These are phyloP conservation scores for Colletotrichum godetiae DNA, from an alignment of 2,329 filamentous ascomycete species.

Conservation along the genomic window DNA sequence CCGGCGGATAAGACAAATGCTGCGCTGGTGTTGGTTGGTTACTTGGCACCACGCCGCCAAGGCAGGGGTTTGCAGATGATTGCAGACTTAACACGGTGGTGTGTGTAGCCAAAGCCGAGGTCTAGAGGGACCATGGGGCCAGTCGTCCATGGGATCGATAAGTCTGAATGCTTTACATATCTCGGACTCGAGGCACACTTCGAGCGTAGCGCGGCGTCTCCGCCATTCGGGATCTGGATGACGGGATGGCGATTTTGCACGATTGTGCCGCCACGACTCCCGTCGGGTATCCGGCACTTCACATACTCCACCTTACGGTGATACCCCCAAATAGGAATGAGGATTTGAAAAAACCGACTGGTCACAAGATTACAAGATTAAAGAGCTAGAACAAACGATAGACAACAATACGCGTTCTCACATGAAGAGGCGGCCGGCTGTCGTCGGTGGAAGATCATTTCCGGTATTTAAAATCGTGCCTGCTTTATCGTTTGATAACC, in stretches of 20 bases:
- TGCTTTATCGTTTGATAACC: too few relatives aligned
- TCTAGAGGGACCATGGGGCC: too few relatives aligned
- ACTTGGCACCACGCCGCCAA: conserved; percentile 2
- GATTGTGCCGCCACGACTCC: background rate
- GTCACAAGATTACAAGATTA: background rate
- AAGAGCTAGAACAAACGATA: background rate
- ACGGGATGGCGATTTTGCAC: background rate
- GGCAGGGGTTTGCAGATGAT: conserved; percentile 8
- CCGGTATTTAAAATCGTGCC: background rate
- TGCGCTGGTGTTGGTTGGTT: background rate
- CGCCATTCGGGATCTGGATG: background rate
- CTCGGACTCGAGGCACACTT: background rate
- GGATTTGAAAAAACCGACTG: background rate
- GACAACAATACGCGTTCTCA: background rate
- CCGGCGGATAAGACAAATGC: background rate
- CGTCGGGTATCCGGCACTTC: conserved; percentile 4
- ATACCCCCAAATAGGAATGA: background rate
- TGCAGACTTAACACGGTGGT: background rate
- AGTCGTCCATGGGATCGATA: background rate
- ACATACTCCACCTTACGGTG: background rate
- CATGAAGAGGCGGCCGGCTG: background rate
- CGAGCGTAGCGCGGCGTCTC: background rate
- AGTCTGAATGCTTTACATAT: background rate
- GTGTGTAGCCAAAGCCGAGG: background rate
- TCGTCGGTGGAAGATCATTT: background rate